These are phyloP conservation scores for Voacanga thouarsii DNA, from an alignment of 257 asterid genomes.

Conservation along the genomic window DNA sequence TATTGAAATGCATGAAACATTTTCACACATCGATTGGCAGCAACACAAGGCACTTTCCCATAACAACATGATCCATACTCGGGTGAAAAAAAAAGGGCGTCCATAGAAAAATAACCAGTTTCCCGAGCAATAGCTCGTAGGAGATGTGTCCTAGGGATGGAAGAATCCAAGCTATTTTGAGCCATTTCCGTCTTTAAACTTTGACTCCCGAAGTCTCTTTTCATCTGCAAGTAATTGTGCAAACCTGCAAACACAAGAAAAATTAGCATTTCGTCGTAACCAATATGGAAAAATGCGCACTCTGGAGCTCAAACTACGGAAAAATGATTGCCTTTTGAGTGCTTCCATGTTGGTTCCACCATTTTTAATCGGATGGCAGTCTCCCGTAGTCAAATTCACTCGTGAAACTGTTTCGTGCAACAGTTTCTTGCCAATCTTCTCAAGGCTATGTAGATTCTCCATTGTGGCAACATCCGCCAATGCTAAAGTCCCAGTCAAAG, in stretches of 20 bases:
- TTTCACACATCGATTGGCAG: too few species aligned
- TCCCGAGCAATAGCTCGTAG: background rate
- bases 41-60: too few species aligned
- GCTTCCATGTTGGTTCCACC: conserved; percentile 53
- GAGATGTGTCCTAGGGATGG: background rate
- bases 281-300: background rate
- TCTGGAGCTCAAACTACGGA: background rate
- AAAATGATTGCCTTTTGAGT: conserved; percentile 28
- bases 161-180: background rate
- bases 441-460: conserved; percentile 44
- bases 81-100: background rate
- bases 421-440: conserved; percentile 44
- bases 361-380: conserved; percentile 31
- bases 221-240: conserved; percentile 57
- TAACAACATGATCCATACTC: background rate
- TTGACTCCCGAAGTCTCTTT: conserved; percentile 28
- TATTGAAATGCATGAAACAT: too few species aligned
- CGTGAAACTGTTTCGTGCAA: conserved; percentile 44
- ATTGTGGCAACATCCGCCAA: conserved; percentile 39
- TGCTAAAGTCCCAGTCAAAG: conserved; percentile 37
- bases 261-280: background rate
- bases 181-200: background rate
- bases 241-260: conserved; percentile 27
- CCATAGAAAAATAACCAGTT: too few species aligned
- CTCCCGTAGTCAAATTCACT: conserved; percentile 38